Evolutionary conservation across 208 protist species (phyloP).

Genomic region (Acanthamoeba triangularis): DNA sequence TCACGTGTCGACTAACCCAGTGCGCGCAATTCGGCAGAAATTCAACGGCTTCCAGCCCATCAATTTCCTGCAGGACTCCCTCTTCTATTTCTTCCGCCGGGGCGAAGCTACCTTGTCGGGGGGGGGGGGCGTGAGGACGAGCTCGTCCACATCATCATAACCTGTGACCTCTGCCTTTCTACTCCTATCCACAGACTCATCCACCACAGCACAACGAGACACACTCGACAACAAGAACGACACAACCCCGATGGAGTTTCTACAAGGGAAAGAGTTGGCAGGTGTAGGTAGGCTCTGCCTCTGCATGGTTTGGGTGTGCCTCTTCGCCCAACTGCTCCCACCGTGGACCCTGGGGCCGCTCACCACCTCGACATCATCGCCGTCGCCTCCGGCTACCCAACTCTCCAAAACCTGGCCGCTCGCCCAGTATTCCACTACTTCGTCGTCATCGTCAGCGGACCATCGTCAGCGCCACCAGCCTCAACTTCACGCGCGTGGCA

Average conservation of each 20-base stretch:
- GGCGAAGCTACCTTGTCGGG: too few species aligned
- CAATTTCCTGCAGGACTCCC: neutral
- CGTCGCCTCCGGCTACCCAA: neutral
- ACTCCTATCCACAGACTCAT: too few species aligned
- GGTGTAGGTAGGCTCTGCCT: neutral
- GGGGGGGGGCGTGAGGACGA: too few species aligned
- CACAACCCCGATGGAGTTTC: neutral
- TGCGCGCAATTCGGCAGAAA: neutral
- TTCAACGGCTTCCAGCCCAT: neutral
- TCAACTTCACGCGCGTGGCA: neutral
- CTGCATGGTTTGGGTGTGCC: conserved; percentile 9
- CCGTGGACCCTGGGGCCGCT: neutral
- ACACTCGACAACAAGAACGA: neutral
- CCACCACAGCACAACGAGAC: neutral
- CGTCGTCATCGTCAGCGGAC: neutral
- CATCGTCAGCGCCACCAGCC: neutral
- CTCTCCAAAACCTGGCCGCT: neutral
- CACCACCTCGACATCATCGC: neutral
- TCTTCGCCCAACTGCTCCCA: conserved; percentile 9
- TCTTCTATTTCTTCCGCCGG: too few species aligned
- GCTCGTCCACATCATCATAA: too few species aligned
- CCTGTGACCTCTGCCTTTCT: too few species aligned
- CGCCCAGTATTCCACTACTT: neutral
- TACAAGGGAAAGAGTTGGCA: neutral
- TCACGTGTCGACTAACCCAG: too few species aligned